A percentile compares a stretch with the other conserved stretches of the same genome.
phyloP scores from a whole-genome alignment of 2,329 filamentous ascomycete genomes.

The Purpureocillium takamizusanense region DNA sequence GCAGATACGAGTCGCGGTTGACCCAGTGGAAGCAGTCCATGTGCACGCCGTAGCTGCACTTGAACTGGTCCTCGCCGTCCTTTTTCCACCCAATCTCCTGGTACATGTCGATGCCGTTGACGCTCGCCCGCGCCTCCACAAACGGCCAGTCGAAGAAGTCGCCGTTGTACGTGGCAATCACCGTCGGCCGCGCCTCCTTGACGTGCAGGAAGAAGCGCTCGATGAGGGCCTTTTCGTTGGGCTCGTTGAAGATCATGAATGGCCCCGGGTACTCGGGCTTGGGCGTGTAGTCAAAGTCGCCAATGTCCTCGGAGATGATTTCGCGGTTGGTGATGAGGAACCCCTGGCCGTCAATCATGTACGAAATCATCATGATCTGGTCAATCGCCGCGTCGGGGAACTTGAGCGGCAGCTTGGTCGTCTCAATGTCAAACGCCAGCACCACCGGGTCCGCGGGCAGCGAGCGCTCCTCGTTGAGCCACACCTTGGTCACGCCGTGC shows the following conservation, averaged over 20 bases:
- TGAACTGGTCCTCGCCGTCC: conserved; percentile 91
- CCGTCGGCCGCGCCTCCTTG: conserved; percentile 87
- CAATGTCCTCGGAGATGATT: conserved; percentile 94
- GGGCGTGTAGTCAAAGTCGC: conserved; percentile 96
- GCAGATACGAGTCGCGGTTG: conserved; percentile 94
- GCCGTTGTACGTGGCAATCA: conserved; percentile 99
- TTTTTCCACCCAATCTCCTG: conserved; percentile 95
- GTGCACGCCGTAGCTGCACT: conserved; percentile 91
- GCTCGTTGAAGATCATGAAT: conserved; percentile 98
- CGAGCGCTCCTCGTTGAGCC: conserved; percentile 77
- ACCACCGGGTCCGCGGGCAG: conserved; percentile 93
- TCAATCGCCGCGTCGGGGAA: conserved; percentile 93
- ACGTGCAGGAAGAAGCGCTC: conserved; percentile 94
- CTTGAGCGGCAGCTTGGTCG: conserved; percentile 88
- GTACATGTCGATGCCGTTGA: conserved; percentile 98
- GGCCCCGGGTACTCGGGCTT: conserved; percentile 91
- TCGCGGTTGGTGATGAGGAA: conserved; percentile 97
- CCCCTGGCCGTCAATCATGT: conserved; percentile 98
- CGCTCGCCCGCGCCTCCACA: conserved; percentile 84
- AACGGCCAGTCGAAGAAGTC: conserved; percentile 99
- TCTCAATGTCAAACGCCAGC: conserved; percentile 99
- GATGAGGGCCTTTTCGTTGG: conserved; percentile 77
- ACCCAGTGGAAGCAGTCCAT: conserved; percentile 99
- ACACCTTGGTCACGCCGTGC: conserved; percentile 77
- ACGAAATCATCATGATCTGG: conserved; percentile 99